Base-by-base conservation (phyloP, 257 asterid species). In the Salvia rosmarinus region DNA sequence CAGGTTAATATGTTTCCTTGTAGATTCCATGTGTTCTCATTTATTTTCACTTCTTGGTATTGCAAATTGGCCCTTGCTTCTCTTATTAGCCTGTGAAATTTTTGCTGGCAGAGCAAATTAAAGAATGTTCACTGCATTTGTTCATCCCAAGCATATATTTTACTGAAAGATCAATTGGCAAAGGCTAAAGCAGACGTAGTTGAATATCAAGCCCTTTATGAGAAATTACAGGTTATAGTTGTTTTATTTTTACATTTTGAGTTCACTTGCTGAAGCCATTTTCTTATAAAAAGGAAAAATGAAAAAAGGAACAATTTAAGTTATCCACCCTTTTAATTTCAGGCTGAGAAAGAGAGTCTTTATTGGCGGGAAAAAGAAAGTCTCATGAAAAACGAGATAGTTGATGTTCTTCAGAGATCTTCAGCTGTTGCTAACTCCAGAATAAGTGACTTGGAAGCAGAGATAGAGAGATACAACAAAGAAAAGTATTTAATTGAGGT, bases 201-300 rank as follows among this genome's bases (percentile, higher is more conserved):
- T 58, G 90, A 84, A 52, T 89, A 88, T 81, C 99, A 86, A 83
- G 82, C 87, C 61, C 85, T 88, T 59, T 86, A 82, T 44, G 96
- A 90, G 86, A 90, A 92, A 87, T 82, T 95, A 72, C 99, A 95
- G 99, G 99, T 94, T 82, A 84, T 77, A 65, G 72, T 65, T 72
- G 76, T 78, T 78, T 68, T 81, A 69, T 67, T 60, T 83, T 73
- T 79, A 79, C 73, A n/a, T 73, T 72, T 59, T 79, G 40, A 52
- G 35, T 76, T 64, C 63, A 30, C 62, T 73, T 59, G 28, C 66
- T 58, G 32, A 75, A 55, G 61, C 30, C 9, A 8, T 37, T 42
- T n/a, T 23, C n/a, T 64, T 37, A 12, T 25, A 23, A 1, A 23
- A 56, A 25, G 4, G n/a, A 25, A 23, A 10, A 12, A 23, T 12